Conservation (phyloP, 169 alveolate genomes). For the Cryptosporidium andersoni region DNA sequence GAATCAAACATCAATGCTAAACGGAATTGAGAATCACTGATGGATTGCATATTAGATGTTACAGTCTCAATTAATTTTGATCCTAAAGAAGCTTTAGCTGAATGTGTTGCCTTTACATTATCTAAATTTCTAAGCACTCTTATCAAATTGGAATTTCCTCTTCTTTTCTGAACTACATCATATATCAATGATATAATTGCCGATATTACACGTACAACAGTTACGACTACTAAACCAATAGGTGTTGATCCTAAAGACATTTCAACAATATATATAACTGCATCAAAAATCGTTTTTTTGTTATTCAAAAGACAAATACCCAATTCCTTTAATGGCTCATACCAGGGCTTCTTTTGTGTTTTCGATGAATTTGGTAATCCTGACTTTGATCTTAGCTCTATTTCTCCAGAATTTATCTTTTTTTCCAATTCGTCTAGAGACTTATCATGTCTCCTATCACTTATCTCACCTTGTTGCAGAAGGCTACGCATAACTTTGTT, state of each 20-base stretch:
- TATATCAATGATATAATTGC: slow-evolving; percentile 41
- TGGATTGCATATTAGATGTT: neutral
- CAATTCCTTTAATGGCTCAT: slow-evolving; percentile 21
- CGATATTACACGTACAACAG: slow-evolving; percentile 53
- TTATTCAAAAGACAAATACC: slow-evolving; percentile 12
- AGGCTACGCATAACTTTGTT: no score
- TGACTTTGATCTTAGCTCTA: neutral
- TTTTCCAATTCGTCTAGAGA: slow-evolving; percentile 12
- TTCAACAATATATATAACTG: slow-evolving; percentile 32
- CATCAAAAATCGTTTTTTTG: slow-evolving; percentile 35
- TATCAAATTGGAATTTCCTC: slow-evolving; percentile 29
- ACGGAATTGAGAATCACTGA: slow-evolving; percentile 6
- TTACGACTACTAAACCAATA: slow-evolving; percentile 20
- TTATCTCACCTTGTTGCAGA: no score
- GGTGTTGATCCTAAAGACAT: slow-evolving; percentile 37
- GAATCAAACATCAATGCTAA: slow-evolving; percentile 16
- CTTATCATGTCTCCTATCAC: neutral
- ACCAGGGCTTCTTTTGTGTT: slow-evolving; percentile 36
- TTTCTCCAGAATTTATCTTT: slow-evolving; percentile 25
- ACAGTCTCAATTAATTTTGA: slow-evolving; percentile 29
- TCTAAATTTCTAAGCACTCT: slow-evolving; percentile 24
- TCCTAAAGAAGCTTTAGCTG: slow-evolving; percentile 29
- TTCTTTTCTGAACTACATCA: slow-evolving; percentile 39
- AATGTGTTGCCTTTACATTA: slow-evolving; percentile 5
- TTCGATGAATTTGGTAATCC: neutral